These are phyloP conservation scores for Naematelia encephala DNA, from an alignment of 768 basidiomycete species.

Conservation along the genomic window DNA sequence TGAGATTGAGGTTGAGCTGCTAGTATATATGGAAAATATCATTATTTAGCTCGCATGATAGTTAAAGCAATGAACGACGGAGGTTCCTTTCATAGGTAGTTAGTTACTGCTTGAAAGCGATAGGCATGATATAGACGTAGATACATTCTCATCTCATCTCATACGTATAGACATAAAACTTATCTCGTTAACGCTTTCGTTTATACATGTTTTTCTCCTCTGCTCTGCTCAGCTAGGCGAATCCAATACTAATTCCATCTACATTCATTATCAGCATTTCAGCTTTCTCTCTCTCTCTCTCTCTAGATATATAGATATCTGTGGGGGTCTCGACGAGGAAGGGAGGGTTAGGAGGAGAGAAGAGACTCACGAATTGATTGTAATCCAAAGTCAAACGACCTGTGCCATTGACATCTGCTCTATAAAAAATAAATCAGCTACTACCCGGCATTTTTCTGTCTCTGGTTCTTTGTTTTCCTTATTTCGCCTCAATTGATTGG, in stretches of 20 bases:
- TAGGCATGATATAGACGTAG: background rate
- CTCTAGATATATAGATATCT: too few species aligned
- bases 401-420: slow-evolving; percentile 36
- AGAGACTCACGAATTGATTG: slow-evolving; percentile 44
- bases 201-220: too few species aligned
- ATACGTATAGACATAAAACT: background rate
- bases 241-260: background rate
- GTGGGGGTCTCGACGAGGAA: background rate
- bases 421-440: slow-evolving; percentile 3
- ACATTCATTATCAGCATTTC: background rate
- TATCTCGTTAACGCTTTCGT: too few species aligned
- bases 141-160: too few species aligned
- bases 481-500: background rate
- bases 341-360: background rate
- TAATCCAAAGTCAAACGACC: slow-evolving; percentile 48
- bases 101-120: too few species aligned
- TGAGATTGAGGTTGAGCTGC: too few species aligned
- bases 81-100: too few species aligned
- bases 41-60: too few species aligned
- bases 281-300: background rate
- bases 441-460: too few species aligned
- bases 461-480: too few species aligned
- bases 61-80: too few species aligned
- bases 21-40: too few species aligned
- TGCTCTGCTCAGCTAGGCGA: background rate